Base-by-base conservation (phyloP, 2,329 filamentous ascomycete species). In the Dothistroma pini region DNA sequence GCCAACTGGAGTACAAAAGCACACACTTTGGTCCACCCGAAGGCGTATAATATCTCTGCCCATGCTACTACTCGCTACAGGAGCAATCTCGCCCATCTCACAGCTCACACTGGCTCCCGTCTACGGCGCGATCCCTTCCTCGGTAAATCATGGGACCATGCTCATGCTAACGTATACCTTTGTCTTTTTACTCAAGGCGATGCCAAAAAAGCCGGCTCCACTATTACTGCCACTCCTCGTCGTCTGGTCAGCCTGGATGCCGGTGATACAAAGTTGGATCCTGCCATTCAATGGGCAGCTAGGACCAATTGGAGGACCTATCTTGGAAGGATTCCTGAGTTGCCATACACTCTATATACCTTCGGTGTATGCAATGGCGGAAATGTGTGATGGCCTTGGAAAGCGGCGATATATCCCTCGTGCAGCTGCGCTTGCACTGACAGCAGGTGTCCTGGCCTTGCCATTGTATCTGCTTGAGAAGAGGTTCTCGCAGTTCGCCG, bases 41-140 rank as follows among this genome's bases (percentile, higher is more conserved):
- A 44, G 14, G n/a, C 41, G 41, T 44, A 4, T 44, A 14, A 9
- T 44, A n/a, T n/a, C 14, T 19, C 41, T 44, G 16, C n/a, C 50
- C 21, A 61, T 52, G 1, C 29, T 62, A 16, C 55, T 65, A 9
- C 38, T 58, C 19, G 78, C 89, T 51, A 81, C 84, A 10, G 89
- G 87, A 50, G 72, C 87, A 48, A 86, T 84, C 62, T 87, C 89
- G 52, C 86, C 87, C 64, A 84, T 89, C 60, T 93, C 90, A 0
- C 86, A 91, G 72, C 81, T 92, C 64, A 87, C 85, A 44, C 81
- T 97, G 35, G 90, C 91, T 21, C 95, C 95, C 1, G 89, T 96
- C 11, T 97, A 96, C 75, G 95, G 95, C 56, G 86, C 88, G 16
- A 90, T 96, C 41, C 90, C 93, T 1, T 81, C 91, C 0, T 83